Percentiles rank a stretch among this genome's conserved stretches.
Evolutionary conservation across 164 flowering plant species (phyloP).

Genomic region (Sedum album): DNA sequence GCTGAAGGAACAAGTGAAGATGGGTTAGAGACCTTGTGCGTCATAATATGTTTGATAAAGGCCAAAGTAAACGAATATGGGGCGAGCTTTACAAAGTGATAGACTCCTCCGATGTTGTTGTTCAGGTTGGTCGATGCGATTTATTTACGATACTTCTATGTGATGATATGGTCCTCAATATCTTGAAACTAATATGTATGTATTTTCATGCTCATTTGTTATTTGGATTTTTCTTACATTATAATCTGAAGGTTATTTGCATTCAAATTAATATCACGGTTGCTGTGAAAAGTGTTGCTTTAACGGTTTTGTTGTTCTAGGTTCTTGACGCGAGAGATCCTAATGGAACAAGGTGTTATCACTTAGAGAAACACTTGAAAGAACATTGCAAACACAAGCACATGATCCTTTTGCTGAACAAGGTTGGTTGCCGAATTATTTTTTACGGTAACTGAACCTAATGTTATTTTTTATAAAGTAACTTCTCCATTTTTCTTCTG

Average conservation of each 20-base stretch:
- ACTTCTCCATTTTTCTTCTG: background rate
- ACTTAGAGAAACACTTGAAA: conserved; percentile 85
- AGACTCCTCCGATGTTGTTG: conserved; percentile 97
- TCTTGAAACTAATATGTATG: too few relatives aligned
- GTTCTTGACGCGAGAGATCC: conserved; percentile 99
- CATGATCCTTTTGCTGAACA: conserved; percentile 78
- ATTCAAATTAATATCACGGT: too few relatives aligned
- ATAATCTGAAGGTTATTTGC: too few relatives aligned
- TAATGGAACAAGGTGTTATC: conserved; percentile 93
- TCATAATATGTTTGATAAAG: conserved; percentile 98
- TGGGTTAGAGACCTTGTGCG: conserved; percentile 90
- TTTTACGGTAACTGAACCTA: background rate
- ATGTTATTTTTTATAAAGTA: background rate
- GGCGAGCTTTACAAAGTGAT: conserved; percentile 98
- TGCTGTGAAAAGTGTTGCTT: too few relatives aligned
- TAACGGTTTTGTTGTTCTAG: conserved; percentile 26
- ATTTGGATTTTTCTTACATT: too few relatives aligned
- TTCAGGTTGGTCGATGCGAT: conserved; percentile 66
- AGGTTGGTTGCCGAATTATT: conserved; percentile 46
- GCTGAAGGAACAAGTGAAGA: conserved; percentile 65
- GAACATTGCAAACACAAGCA: conserved; percentile 92
- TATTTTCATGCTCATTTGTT: too few relatives aligned
- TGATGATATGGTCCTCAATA: too few relatives aligned
- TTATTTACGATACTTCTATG: too few relatives aligned
- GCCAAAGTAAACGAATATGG: conserved; percentile 99